phyloP scores from a whole-genome alignment of 192 early-diverging fungal species.

The Fimicolochytrium jonesii region DNA sequence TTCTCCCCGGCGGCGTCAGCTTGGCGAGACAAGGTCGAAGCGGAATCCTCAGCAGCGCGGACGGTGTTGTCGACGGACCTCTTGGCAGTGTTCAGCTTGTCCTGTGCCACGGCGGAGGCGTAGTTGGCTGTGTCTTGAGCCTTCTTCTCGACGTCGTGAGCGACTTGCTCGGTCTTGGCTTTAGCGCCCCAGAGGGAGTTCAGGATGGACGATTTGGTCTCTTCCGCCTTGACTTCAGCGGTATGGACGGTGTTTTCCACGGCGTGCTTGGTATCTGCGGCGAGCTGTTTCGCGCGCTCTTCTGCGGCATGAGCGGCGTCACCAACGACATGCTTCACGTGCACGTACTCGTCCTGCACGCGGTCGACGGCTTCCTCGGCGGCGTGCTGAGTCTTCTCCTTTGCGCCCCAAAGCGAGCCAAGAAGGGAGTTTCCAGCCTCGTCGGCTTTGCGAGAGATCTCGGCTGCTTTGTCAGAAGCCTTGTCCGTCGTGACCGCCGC shows the following conservation, averaged over 20 bases:
- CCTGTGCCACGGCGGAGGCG: background rate
- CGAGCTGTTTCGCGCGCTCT: background rate
- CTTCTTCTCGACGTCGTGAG: background rate
- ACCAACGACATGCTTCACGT: no score
- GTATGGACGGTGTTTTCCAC: background rate
- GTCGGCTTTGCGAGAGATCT: conserved; percentile 1
- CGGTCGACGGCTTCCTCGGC: no score
- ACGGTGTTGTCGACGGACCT: background rate
- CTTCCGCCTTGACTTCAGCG: conserved; percentile 7
- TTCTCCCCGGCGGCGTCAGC: conserved; percentile 10
- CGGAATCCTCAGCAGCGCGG: background rate
- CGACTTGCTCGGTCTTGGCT: conserved; percentile 12
- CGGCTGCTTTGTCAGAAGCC: background rate
- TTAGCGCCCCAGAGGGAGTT: conserved; percentile 5
- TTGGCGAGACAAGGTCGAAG: conserved; percentile 5
- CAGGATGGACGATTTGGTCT: background rate
- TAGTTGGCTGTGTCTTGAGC: conserved; percentile 1
- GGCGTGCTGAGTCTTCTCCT: background rate
- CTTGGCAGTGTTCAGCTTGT: background rate
- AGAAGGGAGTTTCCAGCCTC: background rate
- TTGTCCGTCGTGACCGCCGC: background rate
- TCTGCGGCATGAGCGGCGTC: background rate
- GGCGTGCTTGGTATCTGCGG: background rate
- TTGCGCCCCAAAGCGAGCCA: background rate
- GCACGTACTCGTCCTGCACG: no score